Evolutionary conservation across 1,284 basidiomycete species (phyloP).

Genomic region (Leccinum proximum): DNA sequence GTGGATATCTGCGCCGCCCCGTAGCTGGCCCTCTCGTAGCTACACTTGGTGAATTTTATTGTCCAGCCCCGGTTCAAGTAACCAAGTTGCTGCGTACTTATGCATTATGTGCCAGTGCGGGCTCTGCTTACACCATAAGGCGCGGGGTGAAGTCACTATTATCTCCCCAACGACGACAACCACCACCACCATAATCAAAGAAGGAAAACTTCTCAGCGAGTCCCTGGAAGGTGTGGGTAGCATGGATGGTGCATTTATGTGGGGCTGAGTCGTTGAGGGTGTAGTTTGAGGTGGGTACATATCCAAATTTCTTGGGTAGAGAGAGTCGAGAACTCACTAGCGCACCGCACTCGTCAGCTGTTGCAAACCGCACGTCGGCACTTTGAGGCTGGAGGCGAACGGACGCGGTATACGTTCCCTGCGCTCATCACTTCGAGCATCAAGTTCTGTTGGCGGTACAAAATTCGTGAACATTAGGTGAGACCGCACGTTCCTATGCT

Average conservation of each 20-base stretch:
- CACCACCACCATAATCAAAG: too few species aligned
- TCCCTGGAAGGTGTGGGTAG: slow-evolving; percentile 78
- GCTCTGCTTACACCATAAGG: too few species aligned
- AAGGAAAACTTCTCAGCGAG: too few species aligned
- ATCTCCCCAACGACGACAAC: too few species aligned
- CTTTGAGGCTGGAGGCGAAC: slow-evolving; percentile 88
- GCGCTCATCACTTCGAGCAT: slow-evolving; percentile 58
- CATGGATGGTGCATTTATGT: slow-evolving; percentile 95
- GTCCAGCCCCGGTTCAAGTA: too few species aligned
- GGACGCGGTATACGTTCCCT: slow-evolving; percentile 94
- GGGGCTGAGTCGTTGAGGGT: slow-evolving; percentile 77
- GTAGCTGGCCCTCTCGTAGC: too few species aligned
- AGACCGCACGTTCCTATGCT: background rate
- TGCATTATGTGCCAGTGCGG: too few species aligned
- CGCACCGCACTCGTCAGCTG: slow-evolving; percentile 44
- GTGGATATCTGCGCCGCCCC: too few species aligned
- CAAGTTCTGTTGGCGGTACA: slow-evolving; percentile 77
- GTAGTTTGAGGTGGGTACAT: slow-evolving; percentile 73
- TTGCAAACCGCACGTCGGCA: slow-evolving; percentile 86
- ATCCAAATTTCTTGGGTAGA: background rate
- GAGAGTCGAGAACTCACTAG: background rate
- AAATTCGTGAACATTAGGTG: slow-evolving; percentile 64
- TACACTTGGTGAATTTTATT: background rate
- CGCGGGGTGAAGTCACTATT: too few species aligned
- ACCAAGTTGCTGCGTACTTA: background rate